Conservation (phyloP, 2,329 filamentous ascomycete species). For the Diaporthe vaccinii region DNA sequence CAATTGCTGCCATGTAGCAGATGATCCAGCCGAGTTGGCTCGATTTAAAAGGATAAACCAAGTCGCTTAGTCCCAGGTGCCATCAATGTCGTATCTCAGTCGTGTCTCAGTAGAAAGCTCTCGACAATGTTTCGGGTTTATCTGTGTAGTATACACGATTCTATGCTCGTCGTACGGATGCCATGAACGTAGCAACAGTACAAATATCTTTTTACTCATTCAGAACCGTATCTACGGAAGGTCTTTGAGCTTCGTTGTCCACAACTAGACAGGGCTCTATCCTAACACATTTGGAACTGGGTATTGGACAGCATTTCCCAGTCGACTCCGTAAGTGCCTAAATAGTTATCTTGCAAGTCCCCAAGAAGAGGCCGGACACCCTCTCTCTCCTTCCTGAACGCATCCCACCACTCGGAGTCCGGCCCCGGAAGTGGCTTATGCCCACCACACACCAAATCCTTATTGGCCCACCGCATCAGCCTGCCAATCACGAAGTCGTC, state of each 20-base stretch:
- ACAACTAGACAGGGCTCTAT: background rate
- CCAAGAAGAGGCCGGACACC: background rate
- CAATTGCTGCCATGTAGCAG: no score
- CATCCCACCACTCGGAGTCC: background rate
- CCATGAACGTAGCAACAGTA: no score
- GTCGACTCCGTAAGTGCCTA: background rate
- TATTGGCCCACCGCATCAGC: background rate
- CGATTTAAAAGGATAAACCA: no score
- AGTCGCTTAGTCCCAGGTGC: no score
- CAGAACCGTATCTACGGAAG: no score
- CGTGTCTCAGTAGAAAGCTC: no score
- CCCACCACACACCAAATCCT: background rate
- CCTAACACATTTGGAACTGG: background rate
- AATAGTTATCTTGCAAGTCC: slow-evolving; percentile 1
- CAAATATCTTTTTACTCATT: no score
- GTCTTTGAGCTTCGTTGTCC: background rate
- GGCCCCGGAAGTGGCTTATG: slow-evolving; percentile 1
- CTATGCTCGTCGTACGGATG: no score
- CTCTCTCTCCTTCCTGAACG: slow-evolving; percentile 2
- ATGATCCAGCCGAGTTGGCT: no score
- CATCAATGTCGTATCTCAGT: no score
- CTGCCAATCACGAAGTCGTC: slow-evolving; percentile 1
- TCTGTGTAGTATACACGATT: no score
- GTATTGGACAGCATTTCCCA: background rate
- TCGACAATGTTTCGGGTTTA: no score